phyloP scores from a whole-genome alignment of 768 basidiomycete genomes.

The Collybiopsis confluens region DNA sequence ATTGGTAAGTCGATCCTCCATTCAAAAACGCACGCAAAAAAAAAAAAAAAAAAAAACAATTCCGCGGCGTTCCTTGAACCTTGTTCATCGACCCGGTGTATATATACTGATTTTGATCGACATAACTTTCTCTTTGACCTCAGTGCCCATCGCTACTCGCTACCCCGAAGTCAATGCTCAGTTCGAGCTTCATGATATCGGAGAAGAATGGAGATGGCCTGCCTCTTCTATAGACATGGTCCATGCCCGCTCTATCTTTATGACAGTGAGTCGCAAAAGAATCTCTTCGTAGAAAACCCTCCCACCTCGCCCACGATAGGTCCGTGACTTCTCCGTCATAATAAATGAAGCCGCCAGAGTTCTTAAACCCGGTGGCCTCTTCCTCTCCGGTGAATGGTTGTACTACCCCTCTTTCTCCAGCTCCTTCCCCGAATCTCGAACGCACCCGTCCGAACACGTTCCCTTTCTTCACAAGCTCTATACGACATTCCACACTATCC shows the following conservation, averaged over 20 bases:
- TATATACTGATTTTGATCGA: too few species aligned
- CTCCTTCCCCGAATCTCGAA: conserved; percentile 17
- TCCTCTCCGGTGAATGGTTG: conserved; percentile 61
- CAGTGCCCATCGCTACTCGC: conserved; percentile 71
- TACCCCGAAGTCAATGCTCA: conserved; percentile 56
- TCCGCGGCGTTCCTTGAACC: conserved; percentile 10
- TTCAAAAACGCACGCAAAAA: too few species aligned
- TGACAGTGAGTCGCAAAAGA: conserved; percentile 49
- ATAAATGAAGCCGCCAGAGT: conserved; percentile 59
- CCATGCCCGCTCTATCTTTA: conserved; percentile 55
- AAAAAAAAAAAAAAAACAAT: too few species aligned
- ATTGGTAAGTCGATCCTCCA: conserved; percentile 59
- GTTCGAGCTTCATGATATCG: conserved; percentile 67
- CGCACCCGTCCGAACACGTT: conserved; percentile 27
- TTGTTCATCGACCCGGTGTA: too few species aligned
- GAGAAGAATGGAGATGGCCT: conserved; percentile 43
- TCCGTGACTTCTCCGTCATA: conserved; percentile 47
- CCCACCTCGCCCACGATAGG: conserved; percentile 32
- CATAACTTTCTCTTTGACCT: conserved; percentile 2
- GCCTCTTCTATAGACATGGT: conserved; percentile 61
- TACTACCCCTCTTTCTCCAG: conserved; percentile 38
- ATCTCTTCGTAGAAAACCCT: not conserved
- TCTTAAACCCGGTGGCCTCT: conserved; percentile 67
- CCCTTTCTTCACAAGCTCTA: conserved; percentile 36
- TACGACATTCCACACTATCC: conserved; percentile 30